Conservation (phyloP, 768 basidiomycete genomes). For the Exidia glandulosa region DNA sequence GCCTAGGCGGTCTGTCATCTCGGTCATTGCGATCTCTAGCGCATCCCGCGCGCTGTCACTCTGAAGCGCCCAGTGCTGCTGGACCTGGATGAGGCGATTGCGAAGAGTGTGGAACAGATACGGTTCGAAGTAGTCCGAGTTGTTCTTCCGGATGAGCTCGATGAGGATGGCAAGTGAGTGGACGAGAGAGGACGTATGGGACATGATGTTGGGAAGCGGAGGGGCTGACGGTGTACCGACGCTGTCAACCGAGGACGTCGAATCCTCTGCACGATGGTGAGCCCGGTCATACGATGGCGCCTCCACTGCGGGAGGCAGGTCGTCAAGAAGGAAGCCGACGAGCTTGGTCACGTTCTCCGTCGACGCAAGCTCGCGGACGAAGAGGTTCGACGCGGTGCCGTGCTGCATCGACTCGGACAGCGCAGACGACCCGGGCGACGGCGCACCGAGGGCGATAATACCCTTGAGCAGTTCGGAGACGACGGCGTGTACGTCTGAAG, state of each 20-base stretch:
- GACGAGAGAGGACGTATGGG: constrained; percentile 64
- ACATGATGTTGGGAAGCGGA: constrained; percentile 32
- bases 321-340: constrained; percentile 63
- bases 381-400: constrained; percentile 69
- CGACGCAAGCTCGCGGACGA: constrained; percentile 80
- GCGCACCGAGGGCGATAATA: constrained; percentile 88
- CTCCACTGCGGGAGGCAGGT: constrained; percentile 27
- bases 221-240: neutral
- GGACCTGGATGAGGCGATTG: constrained; percentile 79
- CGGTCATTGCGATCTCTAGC: constrained; percentile 60
- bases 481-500: constrained; percentile 68
- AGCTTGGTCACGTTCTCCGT: constrained; percentile 60
- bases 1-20: constrained; percentile 75
- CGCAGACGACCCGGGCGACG: constrained; percentile 59
- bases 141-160: constrained; percentile 93
- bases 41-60: constrained; percentile 53
- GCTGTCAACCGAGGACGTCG: neutral
- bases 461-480: constrained; percentile 88
- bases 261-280: neutral
- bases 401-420: constrained; percentile 60
- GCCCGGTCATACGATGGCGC: constrained; percentile 14
- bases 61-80: constrained; percentile 49
- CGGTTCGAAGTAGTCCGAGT: constrained; percentile 97
- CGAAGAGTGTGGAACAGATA: constrained; percentile 91
- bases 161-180: constrained; percentile 82